These are phyloP conservation scores for Mycena pura DNA, from an alignment of 768 basidiomycete genomes.

Conservation along the genomic window DNA sequence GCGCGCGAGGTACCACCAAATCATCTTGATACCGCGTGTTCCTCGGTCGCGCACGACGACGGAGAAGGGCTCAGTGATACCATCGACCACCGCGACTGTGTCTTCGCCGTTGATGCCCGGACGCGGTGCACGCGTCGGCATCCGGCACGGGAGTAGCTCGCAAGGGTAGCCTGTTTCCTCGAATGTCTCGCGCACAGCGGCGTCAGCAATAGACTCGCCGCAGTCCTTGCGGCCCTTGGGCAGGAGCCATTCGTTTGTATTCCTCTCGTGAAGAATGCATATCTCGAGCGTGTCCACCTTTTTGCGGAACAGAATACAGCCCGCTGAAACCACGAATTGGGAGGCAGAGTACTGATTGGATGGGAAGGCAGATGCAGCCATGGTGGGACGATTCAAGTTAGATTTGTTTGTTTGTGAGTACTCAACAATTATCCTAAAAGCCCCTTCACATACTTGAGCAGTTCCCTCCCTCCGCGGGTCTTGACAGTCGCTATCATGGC, in stretches of 20 bases:
- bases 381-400: too few relatives aligned
- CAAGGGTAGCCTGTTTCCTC: slow-evolving; percentile 72
- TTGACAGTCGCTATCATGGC: slow-evolving; percentile 84
- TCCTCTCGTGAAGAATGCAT: slow-evolving; percentile 45
- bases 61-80: slow-evolving; percentile 42
- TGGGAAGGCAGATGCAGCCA: background rate
- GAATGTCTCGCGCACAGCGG: slow-evolving; percentile 67
- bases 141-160: slow-evolving; percentile 51
- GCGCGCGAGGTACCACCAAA: slow-evolving; percentile 59
- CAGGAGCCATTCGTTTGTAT: slow-evolving; percentile 46
- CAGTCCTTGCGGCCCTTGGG: slow-evolving; percentile 70
- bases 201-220: slow-evolving; percentile 55
- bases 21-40: slow-evolving; percentile 46
- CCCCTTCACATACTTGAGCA: slow-evolving; percentile 75
- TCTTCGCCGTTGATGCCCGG: slow-evolving; percentile 48
- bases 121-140: slow-evolving; percentile 62
- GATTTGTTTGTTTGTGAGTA: too few relatives aligned
- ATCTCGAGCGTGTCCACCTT: slow-evolving; percentile 37
- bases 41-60: slow-evolving; percentile 32
- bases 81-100: slow-evolving; percentile 25
- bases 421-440: slow-evolving; percentile 11
- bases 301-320: slow-evolving; percentile 47
- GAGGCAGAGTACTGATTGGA: slow-evolving; percentile 15
- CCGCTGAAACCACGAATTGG: slow-evolving; percentile 49
- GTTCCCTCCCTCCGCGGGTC: slow-evolving; percentile 69